Evolutionary conservation across 331 rosid species (phyloP).

Genomic region (Quercus phellos): DNA sequence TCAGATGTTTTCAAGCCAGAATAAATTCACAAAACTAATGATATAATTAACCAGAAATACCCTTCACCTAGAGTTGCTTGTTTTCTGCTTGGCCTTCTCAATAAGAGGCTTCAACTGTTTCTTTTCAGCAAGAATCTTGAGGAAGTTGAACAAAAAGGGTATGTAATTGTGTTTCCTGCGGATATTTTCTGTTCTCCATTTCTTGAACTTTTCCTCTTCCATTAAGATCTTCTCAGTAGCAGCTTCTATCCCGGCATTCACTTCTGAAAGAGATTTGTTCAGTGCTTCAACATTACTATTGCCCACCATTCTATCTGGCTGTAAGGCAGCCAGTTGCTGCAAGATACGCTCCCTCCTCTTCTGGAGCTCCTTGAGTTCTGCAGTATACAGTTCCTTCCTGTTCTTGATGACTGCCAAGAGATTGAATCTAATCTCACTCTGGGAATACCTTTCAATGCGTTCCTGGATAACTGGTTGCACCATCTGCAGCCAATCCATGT

Average conservation of each 20-base stretch:
- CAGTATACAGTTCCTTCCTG: conserved; percentile 80
- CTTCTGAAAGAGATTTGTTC: conserved; percentile 82
- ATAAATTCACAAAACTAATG: neutral
- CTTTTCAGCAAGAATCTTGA: conserved; percentile 90
- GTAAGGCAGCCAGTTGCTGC: conserved; percentile 75
- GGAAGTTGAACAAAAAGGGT: conserved; percentile 89
- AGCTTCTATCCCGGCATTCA: conserved; percentile 85
- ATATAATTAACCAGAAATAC: neutral
- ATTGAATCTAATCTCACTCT: conserved; percentile 87
- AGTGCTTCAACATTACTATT: conserved; percentile 54
- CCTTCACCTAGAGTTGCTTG: conserved; percentile 50
- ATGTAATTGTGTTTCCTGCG: conserved; percentile 95
- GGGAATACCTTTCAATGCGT: conserved; percentile 86
- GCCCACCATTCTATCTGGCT: conserved; percentile 56
- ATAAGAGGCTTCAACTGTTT: conserved; percentile 96
- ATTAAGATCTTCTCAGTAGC: conserved; percentile 86
- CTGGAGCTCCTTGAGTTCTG: conserved; percentile 91
- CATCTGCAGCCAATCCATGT: conserved; percentile 78
- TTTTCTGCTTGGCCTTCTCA: conserved; percentile 90
- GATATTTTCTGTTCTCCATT: conserved; percentile 87
- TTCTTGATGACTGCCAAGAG: conserved; percentile 88
- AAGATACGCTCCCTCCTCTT: conserved; percentile 89
- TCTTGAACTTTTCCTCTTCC: conserved; percentile 84
- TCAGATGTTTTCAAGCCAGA: neutral
- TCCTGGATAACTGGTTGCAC: conserved; percentile 95